These are phyloP conservation scores for Fusarium oxysporum DNA, from an alignment of 2,329 filamentous ascomycete species.

Conservation along the genomic window DNA sequence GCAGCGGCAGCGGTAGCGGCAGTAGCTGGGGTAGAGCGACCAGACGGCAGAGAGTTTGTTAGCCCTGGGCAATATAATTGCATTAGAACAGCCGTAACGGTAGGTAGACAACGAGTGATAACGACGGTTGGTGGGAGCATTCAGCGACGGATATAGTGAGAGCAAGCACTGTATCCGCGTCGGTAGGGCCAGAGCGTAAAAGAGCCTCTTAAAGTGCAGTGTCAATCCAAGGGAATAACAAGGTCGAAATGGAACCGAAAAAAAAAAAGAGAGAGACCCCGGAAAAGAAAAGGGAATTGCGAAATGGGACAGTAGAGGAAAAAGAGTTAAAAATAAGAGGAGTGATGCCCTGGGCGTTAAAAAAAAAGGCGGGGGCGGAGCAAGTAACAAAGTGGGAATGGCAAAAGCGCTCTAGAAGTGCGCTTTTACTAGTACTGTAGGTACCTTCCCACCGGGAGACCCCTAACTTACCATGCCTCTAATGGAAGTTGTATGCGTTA, in stretches of 20 bases:
- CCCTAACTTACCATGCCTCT: slow-evolving; percentile 36
- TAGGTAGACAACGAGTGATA: slow-evolving; percentile 3
- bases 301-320: slow-evolving; percentile 30
- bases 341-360: slow-evolving; percentile 21
- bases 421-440: slow-evolving; percentile 3
- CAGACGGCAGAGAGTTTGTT: slow-evolving; percentile 24
- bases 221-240: slow-evolving; percentile 37
- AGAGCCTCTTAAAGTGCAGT: slow-evolving; percentile 7
- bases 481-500: slow-evolving; percentile 38
- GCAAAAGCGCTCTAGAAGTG: slow-evolving; percentile 11
- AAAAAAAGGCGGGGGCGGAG: slow-evolving; percentile 47
- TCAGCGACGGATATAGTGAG: slow-evolving; percentile 2
- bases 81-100: neutral
- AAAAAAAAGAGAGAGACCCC: slow-evolving; percentile 33
- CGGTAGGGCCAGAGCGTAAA: neutral
- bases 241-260: slow-evolving; percentile 6
- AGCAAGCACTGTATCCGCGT: neutral
- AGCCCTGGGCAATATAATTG: slow-evolving; percentile 9
- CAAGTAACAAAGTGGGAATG: slow-evolving; percentile 26
- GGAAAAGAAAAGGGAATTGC: slow-evolving; percentile 47
- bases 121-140: neutral
- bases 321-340: slow-evolving; percentile 38
- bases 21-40: slow-evolving; percentile 22
- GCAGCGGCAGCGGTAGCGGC: slow-evolving; percentile 29
- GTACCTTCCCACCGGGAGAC: slow-evolving; percentile 19